Evolutionary conservation across 2,329 filamentous ascomycete species (phyloP).

Genomic region (Sordariomycetes sp.): DNA sequence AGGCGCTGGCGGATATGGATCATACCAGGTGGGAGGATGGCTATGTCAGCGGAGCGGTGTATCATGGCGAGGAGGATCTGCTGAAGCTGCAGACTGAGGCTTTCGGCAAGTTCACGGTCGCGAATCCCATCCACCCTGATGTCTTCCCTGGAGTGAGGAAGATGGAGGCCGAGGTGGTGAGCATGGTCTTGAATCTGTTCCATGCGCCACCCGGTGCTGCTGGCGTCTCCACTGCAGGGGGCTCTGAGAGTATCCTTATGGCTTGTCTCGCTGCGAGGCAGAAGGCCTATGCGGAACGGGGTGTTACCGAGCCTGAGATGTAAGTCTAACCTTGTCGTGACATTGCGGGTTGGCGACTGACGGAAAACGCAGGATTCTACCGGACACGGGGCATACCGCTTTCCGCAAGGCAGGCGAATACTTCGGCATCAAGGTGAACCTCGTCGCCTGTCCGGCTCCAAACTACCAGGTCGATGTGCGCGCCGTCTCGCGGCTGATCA

Average conservation of each 20-base stretch:
- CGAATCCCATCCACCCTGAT: constrained; percentile 95
- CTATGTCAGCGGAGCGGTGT: constrained; percentile 87
- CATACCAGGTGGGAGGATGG: constrained; percentile 97
- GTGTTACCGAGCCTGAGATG: constrained; percentile 92
- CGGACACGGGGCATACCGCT: constrained; percentile 88
- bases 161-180: constrained; percentile 97
- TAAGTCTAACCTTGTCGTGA: constrained; percentile 29
- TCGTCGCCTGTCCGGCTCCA: constrained; percentile 79
- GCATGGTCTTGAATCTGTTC: constrained; percentile 88
- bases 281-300: constrained; percentile 76
- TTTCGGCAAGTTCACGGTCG: constrained; percentile 87
- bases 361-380: constrained; percentile 60
- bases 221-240: constrained; percentile 84
- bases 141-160: constrained; percentile 96
- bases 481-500: constrained; percentile 75
- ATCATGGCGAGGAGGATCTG: constrained; percentile 81
- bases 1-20: constrained; percentile 72
- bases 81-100: constrained; percentile 83
- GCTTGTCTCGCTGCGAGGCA: constrained; percentile 85
- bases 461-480: constrained; percentile 74
- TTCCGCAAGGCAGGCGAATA: constrained; percentile 94
- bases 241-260: constrained; percentile 95
- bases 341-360: background rate
- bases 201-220: constrained; percentile 78
- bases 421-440: constrained; percentile 92